These are phyloP conservation scores for Eutrema heterophyllum DNA, from an alignment of 345 rosid genomes.

Conservation along the genomic window DNA sequence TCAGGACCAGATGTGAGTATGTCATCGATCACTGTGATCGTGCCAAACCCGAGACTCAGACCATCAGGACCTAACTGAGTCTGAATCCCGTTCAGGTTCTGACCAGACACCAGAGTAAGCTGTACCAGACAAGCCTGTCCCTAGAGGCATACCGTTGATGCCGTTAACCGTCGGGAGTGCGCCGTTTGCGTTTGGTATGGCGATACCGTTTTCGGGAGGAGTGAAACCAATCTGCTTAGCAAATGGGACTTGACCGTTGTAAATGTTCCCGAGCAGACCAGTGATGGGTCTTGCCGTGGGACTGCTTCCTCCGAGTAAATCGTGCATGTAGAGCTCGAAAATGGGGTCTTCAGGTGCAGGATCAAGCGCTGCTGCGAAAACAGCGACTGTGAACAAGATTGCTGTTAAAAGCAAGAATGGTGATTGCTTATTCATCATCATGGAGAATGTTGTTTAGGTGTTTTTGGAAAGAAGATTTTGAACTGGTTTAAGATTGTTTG, in stretches of 20 bases:
- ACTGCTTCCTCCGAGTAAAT: conserved; percentile 78
- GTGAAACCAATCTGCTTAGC: conserved; percentile 57
- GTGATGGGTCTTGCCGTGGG: conserved; percentile 88
- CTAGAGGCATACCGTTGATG: too few relatives aligned
- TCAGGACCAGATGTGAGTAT: too few relatives aligned
- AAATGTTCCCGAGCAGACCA: conserved; percentile 78
- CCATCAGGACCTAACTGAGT: too few relatives aligned
- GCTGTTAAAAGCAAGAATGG: conserved; percentile 27
- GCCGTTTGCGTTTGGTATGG: too few relatives aligned
- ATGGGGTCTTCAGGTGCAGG: conserved; percentile 41
- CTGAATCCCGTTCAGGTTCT: too few relatives aligned
- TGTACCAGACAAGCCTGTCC: too few relatives aligned
- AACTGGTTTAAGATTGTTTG: conserved; percentile 16
- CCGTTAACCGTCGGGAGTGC: too few relatives aligned
- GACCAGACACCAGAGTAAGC: too few relatives aligned
- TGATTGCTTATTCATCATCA: conserved; percentile 46
- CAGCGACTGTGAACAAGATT: conserved; percentile 29
- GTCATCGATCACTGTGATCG: too few relatives aligned
- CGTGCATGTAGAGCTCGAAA: conserved; percentile 84
- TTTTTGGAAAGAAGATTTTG: not conserved
- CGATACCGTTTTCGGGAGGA: too few relatives aligned
- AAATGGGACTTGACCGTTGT: conserved; percentile 86
- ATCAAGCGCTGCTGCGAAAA: conserved; percentile 38
- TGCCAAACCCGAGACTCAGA: too few relatives aligned
- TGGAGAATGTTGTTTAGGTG: conserved; percentile 4